Evolutionary conservation across 345 rosid species (phyloP).

Genomic region (Camelina sativa): DNA sequence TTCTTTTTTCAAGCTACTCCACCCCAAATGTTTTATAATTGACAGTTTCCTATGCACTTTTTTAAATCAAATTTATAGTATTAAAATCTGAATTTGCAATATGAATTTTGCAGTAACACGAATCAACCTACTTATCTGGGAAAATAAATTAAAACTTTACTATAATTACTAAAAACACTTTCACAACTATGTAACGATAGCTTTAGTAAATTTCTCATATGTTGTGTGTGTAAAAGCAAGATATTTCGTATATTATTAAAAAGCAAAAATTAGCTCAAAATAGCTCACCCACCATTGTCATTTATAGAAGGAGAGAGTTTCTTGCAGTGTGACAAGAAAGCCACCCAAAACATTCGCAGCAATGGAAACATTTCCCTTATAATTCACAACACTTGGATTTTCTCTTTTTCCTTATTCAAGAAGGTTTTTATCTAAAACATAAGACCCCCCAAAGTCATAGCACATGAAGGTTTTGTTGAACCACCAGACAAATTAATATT

Average conservation of each 20-base stretch:
- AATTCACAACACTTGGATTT: slow-evolving; percentile 23
- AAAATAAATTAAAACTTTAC: background rate
- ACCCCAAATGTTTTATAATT: background rate
- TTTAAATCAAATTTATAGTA: background rate
- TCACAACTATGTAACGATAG: background rate
- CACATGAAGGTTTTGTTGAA: slow-evolving; percentile 26
- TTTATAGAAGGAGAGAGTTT: slow-evolving; percentile 7
- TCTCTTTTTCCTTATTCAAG: slow-evolving; percentile 9
- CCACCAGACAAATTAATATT: slow-evolving; percentile 10
- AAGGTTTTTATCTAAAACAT: background rate
- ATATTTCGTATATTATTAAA: background rate
- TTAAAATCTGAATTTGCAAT: background rate
- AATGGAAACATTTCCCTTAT: slow-evolving; percentile 30
- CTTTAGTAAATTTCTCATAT: background rate
- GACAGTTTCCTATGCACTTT: background rate
- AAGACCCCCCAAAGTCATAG: slow-evolving; percentile 25
- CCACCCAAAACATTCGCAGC: slow-evolving; percentile 22
- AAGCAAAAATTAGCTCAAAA: slow-evolving; percentile 12
- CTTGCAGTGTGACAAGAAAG: slow-evolving; percentile 22
- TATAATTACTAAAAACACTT: background rate
- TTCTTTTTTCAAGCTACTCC: background rate
- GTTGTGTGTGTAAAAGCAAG: too few relatives aligned
- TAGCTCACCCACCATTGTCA: slow-evolving; percentile 6
- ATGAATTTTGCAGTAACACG: background rate
- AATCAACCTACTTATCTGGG: background rate